Evolutionary conservation across 345 rosid genomes (phyloP), one percentile per base, ranked within the genome.

Genomic region (Salix viminalis): DNA sequence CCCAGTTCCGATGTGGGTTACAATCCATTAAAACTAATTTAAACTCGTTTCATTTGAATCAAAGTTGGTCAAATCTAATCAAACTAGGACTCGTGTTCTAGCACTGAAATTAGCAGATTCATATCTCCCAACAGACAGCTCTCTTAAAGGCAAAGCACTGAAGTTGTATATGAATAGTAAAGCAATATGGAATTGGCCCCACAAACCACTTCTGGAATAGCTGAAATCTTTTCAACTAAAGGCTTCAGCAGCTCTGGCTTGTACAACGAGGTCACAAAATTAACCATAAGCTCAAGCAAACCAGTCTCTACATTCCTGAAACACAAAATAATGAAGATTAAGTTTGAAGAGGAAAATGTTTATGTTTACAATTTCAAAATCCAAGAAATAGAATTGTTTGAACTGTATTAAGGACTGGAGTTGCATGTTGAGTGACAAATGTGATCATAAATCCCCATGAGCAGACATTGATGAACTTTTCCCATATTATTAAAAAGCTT

Each of bases 181-280:
- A 37, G 24, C 15, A 30, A 15, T 41, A 39, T 2, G 62, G 68
- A 66, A 67, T 41, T 87, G 61, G 60, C 60, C 50, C 34, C 41
- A 88, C 90, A 69, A 79, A 93, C 97, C 97, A 95, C 99, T 90
- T 90, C 89, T 77, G 94, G 91, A 83, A 93, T 85, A 72, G 87
- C 79, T 56, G 94, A 85, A 76, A 90, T 85, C 86, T 85, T 89
- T 83, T 90, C 94, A 69, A 91, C 89, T n/a, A 95, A 72, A 32
- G 96, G 91, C 84, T 87, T 86, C 89, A 95, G 89, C 85, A 93
- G 84, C 85, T 90, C 96, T 58, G 97, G 97, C 80, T 89, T 80
- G 87, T 90, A 89, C 46, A 90, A 89, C 4, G 97, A 90, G 44
- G 97, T 95, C 81, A 95, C 97, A 83, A 95, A 91, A 77, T 93